Evolutionary conservation across 495 filamentous ascomycete species (phyloP).

Genomic region (Aspergillus conjunctus): DNA sequence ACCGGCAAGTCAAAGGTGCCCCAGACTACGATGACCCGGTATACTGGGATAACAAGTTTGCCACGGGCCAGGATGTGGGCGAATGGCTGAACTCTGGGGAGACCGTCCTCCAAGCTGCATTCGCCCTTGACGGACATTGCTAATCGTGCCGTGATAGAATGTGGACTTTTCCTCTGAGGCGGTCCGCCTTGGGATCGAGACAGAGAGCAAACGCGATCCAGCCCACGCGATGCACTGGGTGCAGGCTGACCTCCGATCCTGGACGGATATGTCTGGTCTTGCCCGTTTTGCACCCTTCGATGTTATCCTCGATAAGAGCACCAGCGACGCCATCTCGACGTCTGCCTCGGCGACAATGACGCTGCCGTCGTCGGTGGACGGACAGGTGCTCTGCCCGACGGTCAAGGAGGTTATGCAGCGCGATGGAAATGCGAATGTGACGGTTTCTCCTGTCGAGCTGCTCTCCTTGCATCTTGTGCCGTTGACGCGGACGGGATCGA

Average conservation of each 20-base stretch:
- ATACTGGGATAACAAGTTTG: slow-evolving; percentile 46
- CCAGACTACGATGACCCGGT: slow-evolving; percentile 44
- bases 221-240: slow-evolving; percentile 41
- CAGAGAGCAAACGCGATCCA: slow-evolving; percentile 25
- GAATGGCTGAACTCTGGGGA: slow-evolving; percentile 50
- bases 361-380: slow-evolving; percentile 17
- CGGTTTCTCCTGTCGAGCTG: slow-evolving; percentile 40
- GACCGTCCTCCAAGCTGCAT: slow-evolving; percentile 33
- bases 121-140: slow-evolving; percentile 14
- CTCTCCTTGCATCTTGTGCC: slow-evolving; percentile 41
- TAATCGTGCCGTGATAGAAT: slow-evolving; percentile 29
- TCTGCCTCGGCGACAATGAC: slow-evolving; percentile 23
- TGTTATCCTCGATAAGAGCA: slow-evolving; percentile 47
- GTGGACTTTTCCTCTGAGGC: slow-evolving; percentile 49
- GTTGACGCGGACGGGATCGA: slow-evolving; percentile 34
- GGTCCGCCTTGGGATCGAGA: slow-evolving; percentile 38
- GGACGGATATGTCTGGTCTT: slow-evolving; percentile 35
- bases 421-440: slow-evolving; percentile 1
- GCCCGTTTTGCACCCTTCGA: slow-evolving; percentile 38
- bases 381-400: slow-evolving; percentile 28
- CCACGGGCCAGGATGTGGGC: slow-evolving; percentile 43
- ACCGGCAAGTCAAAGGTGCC: slow-evolving; percentile 33
- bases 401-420: slow-evolving; percentile 24
- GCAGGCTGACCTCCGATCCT: slow-evolving; percentile 39
- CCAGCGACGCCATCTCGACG: slow-evolving; percentile 47